Conservation (phyloP, 2,329 filamentous ascomycete genomes). For the Keithomyces neogunnii region DNA sequence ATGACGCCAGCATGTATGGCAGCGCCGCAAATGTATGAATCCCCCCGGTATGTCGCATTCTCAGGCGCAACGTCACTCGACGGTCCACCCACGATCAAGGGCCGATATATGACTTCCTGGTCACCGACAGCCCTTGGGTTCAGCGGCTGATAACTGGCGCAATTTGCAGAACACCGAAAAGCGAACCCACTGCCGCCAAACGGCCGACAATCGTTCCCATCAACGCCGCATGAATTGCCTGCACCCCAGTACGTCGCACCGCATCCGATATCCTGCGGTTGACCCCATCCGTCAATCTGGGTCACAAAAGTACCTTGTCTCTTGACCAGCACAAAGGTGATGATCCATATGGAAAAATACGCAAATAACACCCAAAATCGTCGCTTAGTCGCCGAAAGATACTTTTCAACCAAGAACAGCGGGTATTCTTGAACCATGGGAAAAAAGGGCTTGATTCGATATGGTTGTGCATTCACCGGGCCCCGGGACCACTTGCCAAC, state of each 20-base stretch:
- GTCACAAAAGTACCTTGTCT: slow-evolving; percentile 50
- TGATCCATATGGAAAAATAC: slow-evolving; percentile 59
- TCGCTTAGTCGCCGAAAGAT: slow-evolving; percentile 51
- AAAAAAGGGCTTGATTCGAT: slow-evolving; percentile 50
- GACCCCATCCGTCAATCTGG: slow-evolving; percentile 60
- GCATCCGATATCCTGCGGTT: slow-evolving; percentile 57
- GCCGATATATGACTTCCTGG: slow-evolving; percentile 53
- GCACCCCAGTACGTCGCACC: slow-evolving; percentile 61
- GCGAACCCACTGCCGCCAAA: slow-evolving; percentile 63
- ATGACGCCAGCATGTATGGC: slow-evolving; percentile 80
- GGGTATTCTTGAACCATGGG: slow-evolving; percentile 61
- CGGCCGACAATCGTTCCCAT: slow-evolving; percentile 67
- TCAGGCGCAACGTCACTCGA: slow-evolving; percentile 29
- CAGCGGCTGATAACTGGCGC: slow-evolving; percentile 54
- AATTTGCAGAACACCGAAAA: slow-evolving; percentile 69
- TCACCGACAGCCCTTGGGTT: slow-evolving; percentile 70
- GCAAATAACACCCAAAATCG: slow-evolving; percentile 49
- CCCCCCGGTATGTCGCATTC: slow-evolving; percentile 67
- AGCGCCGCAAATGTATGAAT: slow-evolving; percentile 79
- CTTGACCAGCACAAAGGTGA: slow-evolving; percentile 61
- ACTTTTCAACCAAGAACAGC: slow-evolving; percentile 51
- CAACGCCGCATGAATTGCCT: slow-evolving; percentile 64
- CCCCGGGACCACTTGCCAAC: slow-evolving; percentile 44
- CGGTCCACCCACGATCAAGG: slow-evolving; percentile 62
- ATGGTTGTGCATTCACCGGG: slow-evolving; percentile 40